These are phyloP conservation scores for Venturia effusa DNA, from an alignment of 2,329 filamentous ascomycete genomes.

Conservation along the genomic window DNA sequence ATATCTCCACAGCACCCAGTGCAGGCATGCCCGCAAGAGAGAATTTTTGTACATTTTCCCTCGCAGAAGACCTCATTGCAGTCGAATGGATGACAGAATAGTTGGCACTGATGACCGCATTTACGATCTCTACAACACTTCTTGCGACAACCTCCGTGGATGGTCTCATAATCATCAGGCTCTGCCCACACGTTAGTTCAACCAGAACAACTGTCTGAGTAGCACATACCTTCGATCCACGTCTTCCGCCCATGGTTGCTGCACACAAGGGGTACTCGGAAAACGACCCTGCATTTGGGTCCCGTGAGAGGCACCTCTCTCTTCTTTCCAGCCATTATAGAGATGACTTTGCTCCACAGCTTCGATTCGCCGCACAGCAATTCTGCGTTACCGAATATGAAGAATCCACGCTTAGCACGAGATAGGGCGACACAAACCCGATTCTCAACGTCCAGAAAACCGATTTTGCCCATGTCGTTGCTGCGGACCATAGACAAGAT, in stretches of 20 bases:
- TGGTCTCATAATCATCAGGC: not conserved
- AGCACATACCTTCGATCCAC: constrained; percentile 34
- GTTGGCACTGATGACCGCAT: constrained; percentile 12
- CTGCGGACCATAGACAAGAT: constrained; percentile 72
- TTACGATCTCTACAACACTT: not conserved
- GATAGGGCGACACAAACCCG: constrained; percentile 53
- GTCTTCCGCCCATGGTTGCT: constrained; percentile 43
- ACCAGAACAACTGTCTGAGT: not conserved
- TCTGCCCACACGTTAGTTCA: not conserved
- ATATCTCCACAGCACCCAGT: not conserved
- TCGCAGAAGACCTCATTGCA: constrained; percentile 4
- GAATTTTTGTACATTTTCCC: not conserved
- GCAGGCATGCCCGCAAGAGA: constrained; percentile 9
- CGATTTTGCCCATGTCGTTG: constrained; percentile 46
- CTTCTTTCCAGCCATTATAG: constrained; percentile 33
- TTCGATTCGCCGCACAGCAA: constrained; percentile 36
- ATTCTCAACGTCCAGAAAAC: constrained; percentile 61
- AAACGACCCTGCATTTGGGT: constrained; percentile 30
- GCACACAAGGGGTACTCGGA: constrained; percentile 54
- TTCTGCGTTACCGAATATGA: constrained; percentile 68
- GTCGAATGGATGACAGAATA: constrained; percentile 11
- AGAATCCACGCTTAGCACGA: constrained; percentile 68
- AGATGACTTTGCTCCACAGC: constrained; percentile 42
- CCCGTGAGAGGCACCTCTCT: constrained; percentile 18
- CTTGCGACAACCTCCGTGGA: constrained; percentile 11